Percentiles rank a stretch among this genome's conserved stretches.
Conservation (phyloP, 768 basidiomycete genomes). For the Tulasnella sp. region DNA sequence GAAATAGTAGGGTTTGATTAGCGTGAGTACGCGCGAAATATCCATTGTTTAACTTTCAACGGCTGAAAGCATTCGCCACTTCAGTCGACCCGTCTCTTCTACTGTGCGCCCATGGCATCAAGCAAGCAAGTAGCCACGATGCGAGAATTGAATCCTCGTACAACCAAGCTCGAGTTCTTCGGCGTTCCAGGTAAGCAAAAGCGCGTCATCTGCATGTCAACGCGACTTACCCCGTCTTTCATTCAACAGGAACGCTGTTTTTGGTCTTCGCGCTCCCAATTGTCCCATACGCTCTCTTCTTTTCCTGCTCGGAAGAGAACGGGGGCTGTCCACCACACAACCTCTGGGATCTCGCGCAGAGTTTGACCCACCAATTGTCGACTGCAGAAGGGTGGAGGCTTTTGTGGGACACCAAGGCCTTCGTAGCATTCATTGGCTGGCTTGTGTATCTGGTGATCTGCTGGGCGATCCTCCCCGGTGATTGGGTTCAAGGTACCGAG, state of each 20-base stretch:
- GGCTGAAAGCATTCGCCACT: too few relatives aligned
- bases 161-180: slow-evolving; percentile 21
- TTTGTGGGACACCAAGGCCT: slow-evolving; percentile 75
- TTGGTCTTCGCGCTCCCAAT: slow-evolving; percentile 58
- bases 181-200: slow-evolving; percentile 2
- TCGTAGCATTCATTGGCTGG: slow-evolving; percentile 71
- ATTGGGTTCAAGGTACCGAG: slow-evolving; percentile 53
- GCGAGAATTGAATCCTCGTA: slow-evolving; percentile 17
- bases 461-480: slow-evolving; percentile 69
- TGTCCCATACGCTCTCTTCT: slow-evolving; percentile 61
- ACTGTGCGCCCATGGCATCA: neutral
- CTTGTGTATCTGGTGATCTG: slow-evolving; percentile 74
- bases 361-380: slow-evolving; percentile 37
- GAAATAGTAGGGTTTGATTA: too few relatives aligned
- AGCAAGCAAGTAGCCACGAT: neutral
- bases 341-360: slow-evolving; percentile 30
- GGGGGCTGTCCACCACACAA: slow-evolving; percentile 59
- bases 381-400: slow-evolving; percentile 49
- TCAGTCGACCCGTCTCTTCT: neutral
- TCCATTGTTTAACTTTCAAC: too few relatives aligned
- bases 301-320: slow-evolving; percentile 57
- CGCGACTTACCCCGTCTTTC: neutral
- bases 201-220: neutral
- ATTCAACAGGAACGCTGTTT: slow-evolving; percentile 21
- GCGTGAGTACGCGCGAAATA: too few relatives aligned